phyloP scores from a whole-genome alignment of 805 yeast species.

The Candida easanensis region DNA sequence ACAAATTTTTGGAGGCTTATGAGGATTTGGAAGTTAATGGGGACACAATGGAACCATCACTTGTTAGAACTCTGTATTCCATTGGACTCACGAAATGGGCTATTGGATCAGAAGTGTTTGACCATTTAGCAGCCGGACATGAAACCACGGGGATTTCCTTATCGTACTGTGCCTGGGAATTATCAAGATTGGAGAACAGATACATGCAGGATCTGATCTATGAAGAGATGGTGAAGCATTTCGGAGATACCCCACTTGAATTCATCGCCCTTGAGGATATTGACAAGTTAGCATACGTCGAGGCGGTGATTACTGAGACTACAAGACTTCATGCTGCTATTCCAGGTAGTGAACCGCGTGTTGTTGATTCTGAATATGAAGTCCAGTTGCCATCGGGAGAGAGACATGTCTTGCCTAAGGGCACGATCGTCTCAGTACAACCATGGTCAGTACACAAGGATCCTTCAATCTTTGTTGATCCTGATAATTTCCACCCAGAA shows the following conservation, averaged over 20 bases:
- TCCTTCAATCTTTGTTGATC: constrained; percentile 40
- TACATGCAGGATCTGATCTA: constrained; percentile 45
- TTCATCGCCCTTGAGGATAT: constrained; percentile 35
- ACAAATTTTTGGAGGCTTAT: constrained; percentile 27
- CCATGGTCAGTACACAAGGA: constrained; percentile 65
- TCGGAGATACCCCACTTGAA: constrained; percentile 31
- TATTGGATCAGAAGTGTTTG: constrained; percentile 50
- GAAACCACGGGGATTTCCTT: constrained; percentile 71
- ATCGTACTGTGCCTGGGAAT: constrained; percentile 55
- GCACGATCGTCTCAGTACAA: constrained; percentile 58
- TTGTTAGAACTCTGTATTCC: constrained; percentile 23
- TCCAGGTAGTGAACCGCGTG: constrained; percentile 72
- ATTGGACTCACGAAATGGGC: constrained; percentile 27
- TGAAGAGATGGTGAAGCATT: constrained; percentile 40
- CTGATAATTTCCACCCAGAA: constrained; percentile 54
- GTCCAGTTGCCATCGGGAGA: constrained; percentile 20
- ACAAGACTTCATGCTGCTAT: constrained; percentile 65
- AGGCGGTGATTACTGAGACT: constrained; percentile 61
- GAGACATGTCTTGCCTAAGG: constrained; percentile 41
- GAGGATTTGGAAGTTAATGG: constrained; percentile 21
- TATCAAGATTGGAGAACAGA: constrained; percentile 48
- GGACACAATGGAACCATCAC: not conserved
- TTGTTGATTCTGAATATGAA: constrained; percentile 33
- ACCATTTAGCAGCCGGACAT: constrained; percentile 76
- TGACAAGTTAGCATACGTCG: constrained; percentile 54